These are phyloP conservation scores for Chrysochromulina parva DNA, from an alignment of 78 protist genomes.

Conservation along the genomic window DNA sequence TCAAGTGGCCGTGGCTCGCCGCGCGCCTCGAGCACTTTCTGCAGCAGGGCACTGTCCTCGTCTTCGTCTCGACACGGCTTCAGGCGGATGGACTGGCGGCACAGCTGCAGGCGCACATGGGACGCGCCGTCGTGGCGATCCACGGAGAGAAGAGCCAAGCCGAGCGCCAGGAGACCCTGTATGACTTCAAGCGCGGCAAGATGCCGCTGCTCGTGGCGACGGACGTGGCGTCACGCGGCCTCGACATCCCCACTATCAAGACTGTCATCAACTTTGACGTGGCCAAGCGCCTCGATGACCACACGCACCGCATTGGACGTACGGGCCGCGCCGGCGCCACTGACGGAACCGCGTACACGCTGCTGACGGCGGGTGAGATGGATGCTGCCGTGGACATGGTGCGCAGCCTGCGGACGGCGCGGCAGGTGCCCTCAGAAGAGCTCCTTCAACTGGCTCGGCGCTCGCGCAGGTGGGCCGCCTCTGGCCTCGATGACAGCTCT, in stretches of 20 bases:
- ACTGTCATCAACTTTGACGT: slow-evolving; percentile 73
- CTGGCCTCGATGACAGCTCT: not conserved
- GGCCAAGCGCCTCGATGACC: slow-evolving; percentile 77
- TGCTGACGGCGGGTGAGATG: not conserved
- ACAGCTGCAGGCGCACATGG: too few species aligned
- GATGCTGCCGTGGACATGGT: not conserved
- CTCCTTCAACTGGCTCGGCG: not conserved
- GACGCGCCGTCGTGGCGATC: slow-evolving; percentile 37
- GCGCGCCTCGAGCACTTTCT: not conserved
- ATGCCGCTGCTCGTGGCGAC: slow-evolving; percentile 74
- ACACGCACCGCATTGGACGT: slow-evolving; percentile 86
- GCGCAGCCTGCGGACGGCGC: not conserved
- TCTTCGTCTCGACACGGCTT: slow-evolving; percentile 61
- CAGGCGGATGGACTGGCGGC: not conserved
- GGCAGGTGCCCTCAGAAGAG: not conserved
- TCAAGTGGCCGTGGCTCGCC: slow-evolving; percentile 70
- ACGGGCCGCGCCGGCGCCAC: slow-evolving; percentile 83
- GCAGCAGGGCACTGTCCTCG: slow-evolving; percentile 51
- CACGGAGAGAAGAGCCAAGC: slow-evolving; percentile 83
- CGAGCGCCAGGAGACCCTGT: slow-evolving; percentile 48
- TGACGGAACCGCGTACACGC: slow-evolving; percentile 1
- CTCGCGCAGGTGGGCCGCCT: not conserved
- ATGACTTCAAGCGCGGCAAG: slow-evolving; percentile 48
- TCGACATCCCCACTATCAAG: slow-evolving; percentile 65
- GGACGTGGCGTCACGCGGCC: slow-evolving; percentile 85